Evolutionary conservation across 1,284 basidiomycete genomes (phyloP).

Genomic region (Clitocybe nebularis): DNA sequence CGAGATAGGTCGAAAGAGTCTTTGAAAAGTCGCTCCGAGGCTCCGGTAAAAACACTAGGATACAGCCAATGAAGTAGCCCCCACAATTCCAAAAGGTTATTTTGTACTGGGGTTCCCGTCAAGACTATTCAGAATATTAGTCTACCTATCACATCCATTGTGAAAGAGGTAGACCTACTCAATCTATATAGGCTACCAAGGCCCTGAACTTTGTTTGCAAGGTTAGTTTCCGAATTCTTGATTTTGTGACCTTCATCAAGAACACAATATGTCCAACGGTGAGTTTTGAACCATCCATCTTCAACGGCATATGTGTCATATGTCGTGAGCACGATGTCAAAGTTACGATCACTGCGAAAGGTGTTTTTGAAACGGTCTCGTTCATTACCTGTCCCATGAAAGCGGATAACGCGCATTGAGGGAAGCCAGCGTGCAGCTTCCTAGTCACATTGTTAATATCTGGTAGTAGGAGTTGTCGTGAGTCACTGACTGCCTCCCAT

Average conservation of each 20-base stretch:
- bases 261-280: constrained; percentile 53
- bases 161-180: constrained; percentile 27
- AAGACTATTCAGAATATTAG: constrained; percentile 36
- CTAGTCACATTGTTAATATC: constrained; percentile 21
- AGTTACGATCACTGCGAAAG: constrained; percentile 28
- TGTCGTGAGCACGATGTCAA: constrained; percentile 54
- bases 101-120: constrained; percentile 63
- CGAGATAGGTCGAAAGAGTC: constrained; percentile 47
- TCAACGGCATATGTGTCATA: constrained; percentile 52
- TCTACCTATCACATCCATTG: background rate
- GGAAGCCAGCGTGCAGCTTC: constrained; percentile 56
- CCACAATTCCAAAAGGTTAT: constrained; percentile 61
- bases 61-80: constrained; percentile 52
- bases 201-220: constrained; percentile 41
- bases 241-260: constrained; percentile 62
- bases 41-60: constrained; percentile 46
- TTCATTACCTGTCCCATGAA: constrained; percentile 47
- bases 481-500: constrained; percentile 42
- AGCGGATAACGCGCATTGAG: constrained; percentile 42
- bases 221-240: constrained; percentile 48
- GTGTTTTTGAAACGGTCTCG: constrained; percentile 42
- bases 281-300: constrained; percentile 52
- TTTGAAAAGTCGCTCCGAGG: constrained; percentile 45
- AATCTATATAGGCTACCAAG: constrained; percentile 49
- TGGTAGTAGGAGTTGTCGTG: background rate